phyloP scores from a whole-genome alignment of 192 early-diverging fungal species.

The Coemansia sp. region DNA sequence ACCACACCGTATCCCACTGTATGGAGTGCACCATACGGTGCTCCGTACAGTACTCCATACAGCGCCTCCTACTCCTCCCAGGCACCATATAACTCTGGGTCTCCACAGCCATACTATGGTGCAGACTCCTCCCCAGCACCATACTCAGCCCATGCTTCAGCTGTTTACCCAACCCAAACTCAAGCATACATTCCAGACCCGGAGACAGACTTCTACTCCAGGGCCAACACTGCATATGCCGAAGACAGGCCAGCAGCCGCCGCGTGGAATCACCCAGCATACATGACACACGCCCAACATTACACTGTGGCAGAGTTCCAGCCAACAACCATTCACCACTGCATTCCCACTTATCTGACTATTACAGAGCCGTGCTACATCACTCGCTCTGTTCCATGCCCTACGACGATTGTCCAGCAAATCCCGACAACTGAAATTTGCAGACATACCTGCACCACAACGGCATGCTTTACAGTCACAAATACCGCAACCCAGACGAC shows the following conservation, averaged over 20 bases:
- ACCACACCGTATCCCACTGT: no score
- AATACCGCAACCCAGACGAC: slow-evolving; percentile 26
- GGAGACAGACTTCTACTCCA: slow-evolving; percentile 23
- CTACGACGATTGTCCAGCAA: slow-evolving; percentile 25
- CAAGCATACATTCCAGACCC: slow-evolving; percentile 23
- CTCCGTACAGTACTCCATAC: neutral
- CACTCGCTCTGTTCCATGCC: slow-evolving; percentile 14
- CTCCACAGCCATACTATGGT: slow-evolving; percentile 8
- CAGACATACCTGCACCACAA: slow-evolving; percentile 16
- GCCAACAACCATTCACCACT: slow-evolving; percentile 41
- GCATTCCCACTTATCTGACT: slow-evolving; percentile 38
- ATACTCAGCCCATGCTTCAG: slow-evolving; percentile 16
- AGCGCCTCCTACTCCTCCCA: slow-evolving; percentile 4
- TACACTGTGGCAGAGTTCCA: slow-evolving; percentile 25
- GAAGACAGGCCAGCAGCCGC: slow-evolving; percentile 20
- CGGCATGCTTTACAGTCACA: slow-evolving; percentile 17
- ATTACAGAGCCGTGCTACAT: slow-evolving; percentile 26
- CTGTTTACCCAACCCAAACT: slow-evolving; percentile 36
- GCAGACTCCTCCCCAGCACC: slow-evolving; percentile 2
- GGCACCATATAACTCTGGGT: neutral
- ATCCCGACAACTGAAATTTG: slow-evolving; percentile 31
- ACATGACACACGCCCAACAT: slow-evolving; percentile 33
- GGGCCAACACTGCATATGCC: slow-evolving; percentile 34
- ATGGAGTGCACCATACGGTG: neutral
- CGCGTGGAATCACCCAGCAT: slow-evolving; percentile 26